These are phyloP conservation scores for Colletotrichum eleusines DNA, from an alignment of 2,329 filamentous ascomycete genomes.

Conservation along the genomic window DNA sequence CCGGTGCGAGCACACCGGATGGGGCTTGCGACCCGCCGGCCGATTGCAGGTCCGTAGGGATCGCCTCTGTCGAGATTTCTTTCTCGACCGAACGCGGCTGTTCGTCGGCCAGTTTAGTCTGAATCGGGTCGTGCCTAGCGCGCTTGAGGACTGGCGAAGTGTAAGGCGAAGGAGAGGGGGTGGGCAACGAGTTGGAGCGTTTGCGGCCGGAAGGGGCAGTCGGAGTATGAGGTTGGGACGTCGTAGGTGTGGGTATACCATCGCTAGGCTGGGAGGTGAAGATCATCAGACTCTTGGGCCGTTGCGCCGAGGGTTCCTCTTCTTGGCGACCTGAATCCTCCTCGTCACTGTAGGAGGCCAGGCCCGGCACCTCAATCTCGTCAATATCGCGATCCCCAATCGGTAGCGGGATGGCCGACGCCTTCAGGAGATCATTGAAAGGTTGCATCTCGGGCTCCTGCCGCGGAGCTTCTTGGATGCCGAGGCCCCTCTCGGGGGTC, in stretches of 20 bases:
- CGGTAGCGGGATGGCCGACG: conserved; percentile 77
- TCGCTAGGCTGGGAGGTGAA: conserved; percentile 46
- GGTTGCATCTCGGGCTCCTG: conserved; percentile 30
- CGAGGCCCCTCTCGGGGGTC: conserved; percentile 50
- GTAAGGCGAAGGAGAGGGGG: conserved; percentile 49
- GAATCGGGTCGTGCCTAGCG: conserved; percentile 22
- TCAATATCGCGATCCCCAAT: conserved; percentile 75
- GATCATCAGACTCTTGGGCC: conserved; percentile 63
- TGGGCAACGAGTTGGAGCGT: conserved; percentile 64
- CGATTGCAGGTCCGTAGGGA: conserved; percentile 8
- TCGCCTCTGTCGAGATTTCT: conserved; percentile 35
- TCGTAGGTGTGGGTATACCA: conserved; percentile 50
- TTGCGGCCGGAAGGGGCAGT: conserved; percentile 53
- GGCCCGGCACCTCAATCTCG: conserved; percentile 84
- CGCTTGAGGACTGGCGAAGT: conserved; percentile 41
- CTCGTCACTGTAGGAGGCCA: conserved; percentile 72
- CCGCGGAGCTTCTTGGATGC: conserved; percentile 35
- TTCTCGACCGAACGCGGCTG: conserved; percentile 22
- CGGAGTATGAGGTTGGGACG: conserved; percentile 53
- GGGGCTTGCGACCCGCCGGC: conserved; percentile 13
- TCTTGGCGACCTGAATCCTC: conserved; percentile 62
- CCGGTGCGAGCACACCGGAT: conserved; percentile 4
- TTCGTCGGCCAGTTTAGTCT: conserved; percentile 9
- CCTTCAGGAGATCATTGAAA: conserved; percentile 57
- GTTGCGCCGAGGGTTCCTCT: conserved; percentile 47